These are phyloP conservation scores for Globisporangium cederbergense DNA, from an alignment of 352 stramenopile genomes.

Conservation along the genomic window DNA sequence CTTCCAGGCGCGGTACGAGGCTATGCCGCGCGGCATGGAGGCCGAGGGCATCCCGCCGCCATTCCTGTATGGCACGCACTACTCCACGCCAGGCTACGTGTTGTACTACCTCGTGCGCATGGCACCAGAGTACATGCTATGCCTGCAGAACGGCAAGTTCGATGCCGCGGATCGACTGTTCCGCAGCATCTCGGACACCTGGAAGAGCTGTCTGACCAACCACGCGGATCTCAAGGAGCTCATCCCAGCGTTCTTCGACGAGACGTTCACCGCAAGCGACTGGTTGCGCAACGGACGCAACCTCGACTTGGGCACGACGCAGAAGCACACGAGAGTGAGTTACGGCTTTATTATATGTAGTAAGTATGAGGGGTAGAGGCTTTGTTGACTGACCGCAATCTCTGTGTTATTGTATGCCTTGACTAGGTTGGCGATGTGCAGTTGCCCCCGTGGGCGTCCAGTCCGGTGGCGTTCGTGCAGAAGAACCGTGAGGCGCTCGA, in stretches of 20 bases:
- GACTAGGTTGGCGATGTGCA: conserved; percentile 93
- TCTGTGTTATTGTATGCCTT: conserved; percentile 21
- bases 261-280: conserved; percentile 59
- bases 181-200: conserved; percentile 91
- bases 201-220: conserved; percentile 79
- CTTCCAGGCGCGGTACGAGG: conserved; percentile 86
- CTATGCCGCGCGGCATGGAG: conserved; percentile 85
- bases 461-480: conserved; percentile 81
- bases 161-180: conserved; percentile 98
- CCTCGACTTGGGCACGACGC: conserved; percentile 93
- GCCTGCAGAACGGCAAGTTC: conserved; percentile 97
- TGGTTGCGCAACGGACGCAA: conserved; percentile 96
- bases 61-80: conserved; percentile 98
- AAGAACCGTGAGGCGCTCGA: conserved; percentile 95
- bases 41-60: conserved; percentile 81
- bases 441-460: conserved; percentile 93
- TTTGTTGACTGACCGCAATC: background rate
- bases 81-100: conserved; percentile 93
- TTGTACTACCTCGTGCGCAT: conserved; percentile 97
- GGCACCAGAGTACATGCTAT: conserved; percentile 94
- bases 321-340: conserved; percentile 62
- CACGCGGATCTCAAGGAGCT: conserved; percentile 98
- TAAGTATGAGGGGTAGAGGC: background rate
- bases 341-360: background rate
- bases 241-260: conserved; percentile 97